Evolutionary conservation across 176 grass and related monocot genomes (phyloP).

Genomic region (Carex pumila): DNA sequence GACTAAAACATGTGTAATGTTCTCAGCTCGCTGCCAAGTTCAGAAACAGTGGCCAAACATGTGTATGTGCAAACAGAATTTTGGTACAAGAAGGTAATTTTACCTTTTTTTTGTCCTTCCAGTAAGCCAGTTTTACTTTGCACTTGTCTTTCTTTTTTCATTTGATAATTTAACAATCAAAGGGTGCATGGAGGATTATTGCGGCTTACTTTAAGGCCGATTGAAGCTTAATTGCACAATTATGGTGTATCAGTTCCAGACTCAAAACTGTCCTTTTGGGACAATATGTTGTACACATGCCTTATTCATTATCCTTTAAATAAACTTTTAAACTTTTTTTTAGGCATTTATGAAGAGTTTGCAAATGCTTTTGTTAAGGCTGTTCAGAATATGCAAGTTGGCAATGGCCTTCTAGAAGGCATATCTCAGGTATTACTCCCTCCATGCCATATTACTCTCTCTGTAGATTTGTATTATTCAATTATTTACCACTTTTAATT

Average conservation of each 20-base stretch:
- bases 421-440: constrained; percentile 53
- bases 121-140: background rate
- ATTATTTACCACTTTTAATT: background rate
- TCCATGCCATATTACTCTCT: background rate
- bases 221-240: background rate
- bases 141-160: constrained; percentile 18
- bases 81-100: constrained; percentile 92
- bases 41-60: constrained; percentile 92
- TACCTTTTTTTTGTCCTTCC: constrained; percentile 7
- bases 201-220: background rate
- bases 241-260: background rate
- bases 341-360: constrained; percentile 95
- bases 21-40: constrained; percentile 95
- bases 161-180: background rate
- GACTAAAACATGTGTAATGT: background rate
- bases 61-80: constrained; percentile 97
- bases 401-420: constrained; percentile 75
- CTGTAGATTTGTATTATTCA: background rate
- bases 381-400: constrained; percentile 88
- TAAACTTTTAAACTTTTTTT: background rate
- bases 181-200: background rate
- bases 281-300: background rate
- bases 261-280: background rate
- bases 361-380: constrained; percentile 81
- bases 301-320: background rate